Conservation (phyloP, 345 rosid species). For the Salix purpurea region DNA sequence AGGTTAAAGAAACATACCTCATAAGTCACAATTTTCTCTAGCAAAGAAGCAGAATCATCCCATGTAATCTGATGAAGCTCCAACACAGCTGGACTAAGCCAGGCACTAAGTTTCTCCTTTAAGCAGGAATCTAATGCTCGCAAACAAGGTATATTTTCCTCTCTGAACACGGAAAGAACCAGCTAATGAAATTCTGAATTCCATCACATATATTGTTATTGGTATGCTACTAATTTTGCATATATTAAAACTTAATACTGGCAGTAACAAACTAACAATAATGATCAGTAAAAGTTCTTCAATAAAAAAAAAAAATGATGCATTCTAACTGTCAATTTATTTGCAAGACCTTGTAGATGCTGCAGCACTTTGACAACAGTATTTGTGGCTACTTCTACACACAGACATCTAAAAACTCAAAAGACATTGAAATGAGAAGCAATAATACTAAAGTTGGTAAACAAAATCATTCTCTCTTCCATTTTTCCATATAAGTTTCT, state of each 20-base stretch:
- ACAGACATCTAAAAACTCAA: neutral
- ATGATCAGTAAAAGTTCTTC: neutral
- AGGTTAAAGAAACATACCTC: constrained; percentile 47
- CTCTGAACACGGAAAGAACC: constrained; percentile 40
- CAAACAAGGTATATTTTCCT: constrained; percentile 59
- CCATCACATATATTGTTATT: neutral
- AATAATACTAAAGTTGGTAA: neutral
- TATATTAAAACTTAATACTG: neutral
- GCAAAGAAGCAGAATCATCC: constrained; percentile 88
- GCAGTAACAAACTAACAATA: neutral
- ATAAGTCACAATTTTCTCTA: constrained; percentile 90
- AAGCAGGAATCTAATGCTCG: constrained; percentile 69
- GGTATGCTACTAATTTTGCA: neutral
- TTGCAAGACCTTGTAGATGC: neutral
- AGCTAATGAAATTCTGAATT: neutral
- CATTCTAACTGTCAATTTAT: neutral
- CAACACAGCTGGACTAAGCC: constrained; percentile 89
- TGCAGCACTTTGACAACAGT: neutral
- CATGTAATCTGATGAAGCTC: constrained; percentile 93
- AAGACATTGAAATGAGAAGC: neutral
- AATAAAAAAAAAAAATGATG: neutral
- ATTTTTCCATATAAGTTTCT: neutral
- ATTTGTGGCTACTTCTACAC: neutral
- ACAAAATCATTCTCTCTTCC: neutral
- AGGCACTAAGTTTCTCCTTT: constrained; percentile 80